These are phyloP conservation scores for Thalassiosira allenii DNA, from an alignment of 352 stramenopile species.

Conservation along the genomic window DNA sequence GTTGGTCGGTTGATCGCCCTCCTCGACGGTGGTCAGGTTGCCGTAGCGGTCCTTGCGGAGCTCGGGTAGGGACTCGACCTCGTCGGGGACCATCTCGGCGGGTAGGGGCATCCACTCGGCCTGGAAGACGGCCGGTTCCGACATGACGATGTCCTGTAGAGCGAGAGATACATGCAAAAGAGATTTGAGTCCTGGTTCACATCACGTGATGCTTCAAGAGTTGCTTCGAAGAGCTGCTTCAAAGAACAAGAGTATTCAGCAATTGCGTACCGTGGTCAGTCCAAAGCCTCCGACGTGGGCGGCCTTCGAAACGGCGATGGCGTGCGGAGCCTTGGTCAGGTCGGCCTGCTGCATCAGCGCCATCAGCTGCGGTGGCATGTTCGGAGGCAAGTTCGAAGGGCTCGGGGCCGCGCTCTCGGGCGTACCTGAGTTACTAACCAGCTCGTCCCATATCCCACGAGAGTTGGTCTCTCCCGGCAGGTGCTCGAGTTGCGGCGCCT, in stretches of 20 bases:
- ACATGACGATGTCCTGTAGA: constrained; percentile 56
- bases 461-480: constrained; percentile 55
- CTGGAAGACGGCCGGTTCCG: constrained; percentile 51
- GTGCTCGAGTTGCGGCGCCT: constrained; percentile 46
- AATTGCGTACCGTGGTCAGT: too few relatives aligned
- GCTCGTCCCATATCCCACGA: constrained; percentile 60
- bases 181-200: too few relatives aligned
- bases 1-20: constrained; percentile 59
- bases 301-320: constrained; percentile 38
- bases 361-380: constrained; percentile 49
- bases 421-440: constrained; percentile 40
- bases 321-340: constrained; percentile 43
- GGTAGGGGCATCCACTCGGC: constrained; percentile 53
- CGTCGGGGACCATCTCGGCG: constrained; percentile 52
- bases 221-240: too few relatives aligned
- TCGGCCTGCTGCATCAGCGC: constrained; percentile 46
- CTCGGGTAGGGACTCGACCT: constrained; percentile 49
- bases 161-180: too few relatives aligned
- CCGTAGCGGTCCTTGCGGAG: constrained; percentile 60
- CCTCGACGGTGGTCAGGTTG: constrained; percentile 62
- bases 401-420: constrained; percentile 18
- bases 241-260: too few relatives aligned
- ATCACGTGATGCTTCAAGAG: too few relatives aligned
- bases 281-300: constrained; percentile 64
- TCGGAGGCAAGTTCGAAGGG: constrained; percentile 14